phyloP scores from a whole-genome alignment of 257 asterid genomes.

The Henckelia pumila region DNA sequence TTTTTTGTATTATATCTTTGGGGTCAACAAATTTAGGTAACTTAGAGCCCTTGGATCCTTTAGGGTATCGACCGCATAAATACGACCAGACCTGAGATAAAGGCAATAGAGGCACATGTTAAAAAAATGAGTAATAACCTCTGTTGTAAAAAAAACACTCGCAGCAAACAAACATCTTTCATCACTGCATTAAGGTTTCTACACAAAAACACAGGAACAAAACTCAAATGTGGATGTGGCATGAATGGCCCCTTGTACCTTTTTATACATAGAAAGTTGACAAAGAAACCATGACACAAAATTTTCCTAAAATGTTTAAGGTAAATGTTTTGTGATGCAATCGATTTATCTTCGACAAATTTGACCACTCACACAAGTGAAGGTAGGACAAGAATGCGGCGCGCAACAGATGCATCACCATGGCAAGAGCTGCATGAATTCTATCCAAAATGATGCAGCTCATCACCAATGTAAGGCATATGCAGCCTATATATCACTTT shows the following conservation, averaged over 20 bases:
- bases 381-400: conserved; percentile 87
- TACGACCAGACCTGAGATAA: conserved; percentile 81
- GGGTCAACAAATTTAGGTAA: conserved; percentile 77
- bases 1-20: conserved; percentile 60
- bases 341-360: neutral
- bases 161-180: too few species aligned
- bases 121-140: neutral
- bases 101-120: neutral
- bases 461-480: conserved; percentile 85
- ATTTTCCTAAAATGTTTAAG: neutral
- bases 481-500: conserved; percentile 88
- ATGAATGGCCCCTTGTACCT: neutral
- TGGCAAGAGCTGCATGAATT: conserved; percentile 97
- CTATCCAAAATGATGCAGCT: conserved; percentile 96
- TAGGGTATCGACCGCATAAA: conserved; percentile 80
- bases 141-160: too few species aligned
- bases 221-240: neutral
- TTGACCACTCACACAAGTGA: conserved; percentile 61
- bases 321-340: neutral
- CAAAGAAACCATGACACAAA: too few species aligned
- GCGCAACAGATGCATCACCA: conserved; percentile 61
- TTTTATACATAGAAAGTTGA: too few species aligned
- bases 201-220: neutral
- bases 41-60: conserved; percentile 83
- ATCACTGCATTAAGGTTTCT: too few species aligned